These are phyloP conservation scores for Tulasnella sp. DNA, from an alignment of 768 basidiomycete genomes.

Conservation along the genomic window DNA sequence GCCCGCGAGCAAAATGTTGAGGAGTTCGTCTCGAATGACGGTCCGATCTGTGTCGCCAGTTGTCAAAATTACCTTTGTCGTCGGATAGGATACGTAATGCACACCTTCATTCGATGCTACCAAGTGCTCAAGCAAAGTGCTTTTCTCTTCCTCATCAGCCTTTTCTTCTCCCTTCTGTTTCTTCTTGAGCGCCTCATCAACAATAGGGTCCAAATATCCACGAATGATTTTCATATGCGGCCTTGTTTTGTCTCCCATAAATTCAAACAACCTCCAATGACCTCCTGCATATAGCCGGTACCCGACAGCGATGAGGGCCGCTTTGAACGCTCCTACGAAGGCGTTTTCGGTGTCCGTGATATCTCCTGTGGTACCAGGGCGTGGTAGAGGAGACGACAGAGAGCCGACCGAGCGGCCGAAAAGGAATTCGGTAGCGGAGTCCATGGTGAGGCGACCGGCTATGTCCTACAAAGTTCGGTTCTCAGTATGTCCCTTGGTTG, in stretches of 20 bases:
- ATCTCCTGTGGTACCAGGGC: conserved; percentile 25
- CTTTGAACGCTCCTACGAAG: conserved; percentile 5
- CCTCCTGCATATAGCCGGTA: not conserved
- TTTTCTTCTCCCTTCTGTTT: conserved; percentile 35
- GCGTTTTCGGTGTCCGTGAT: conserved; percentile 27
- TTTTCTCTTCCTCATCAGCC: conserved; percentile 42
- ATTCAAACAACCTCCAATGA: conserved; percentile 40
- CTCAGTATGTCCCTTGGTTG: not conserved
- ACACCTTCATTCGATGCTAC: conserved; percentile 56
- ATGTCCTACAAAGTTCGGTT: conserved; percentile 34
- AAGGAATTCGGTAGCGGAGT: conserved; percentile 58
- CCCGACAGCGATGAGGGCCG: not conserved
- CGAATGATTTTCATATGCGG: conserved; percentile 41
- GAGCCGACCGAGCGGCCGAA: conserved; percentile 52
- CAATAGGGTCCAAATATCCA: conserved; percentile 54
- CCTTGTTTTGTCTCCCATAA: conserved; percentile 37
- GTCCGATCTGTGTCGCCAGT: conserved; percentile 42
- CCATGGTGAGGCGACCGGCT: conserved; percentile 56
- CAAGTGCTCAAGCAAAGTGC: conserved; percentile 60
- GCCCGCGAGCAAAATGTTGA: conserved; percentile 69
- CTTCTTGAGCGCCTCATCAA: conserved; percentile 39
- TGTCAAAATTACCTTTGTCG: not conserved
- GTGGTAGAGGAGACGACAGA: conserved; percentile 38
- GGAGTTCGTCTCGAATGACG: conserved; percentile 67
- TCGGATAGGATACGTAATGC: conserved; percentile 11